Percentiles rank a stretch among this genome's conserved stretches.
These are phyloP conservation scores for Ophiocytium majus DNA, from an alignment of 352 stramenopile genomes.

Conservation along the genomic window DNA sequence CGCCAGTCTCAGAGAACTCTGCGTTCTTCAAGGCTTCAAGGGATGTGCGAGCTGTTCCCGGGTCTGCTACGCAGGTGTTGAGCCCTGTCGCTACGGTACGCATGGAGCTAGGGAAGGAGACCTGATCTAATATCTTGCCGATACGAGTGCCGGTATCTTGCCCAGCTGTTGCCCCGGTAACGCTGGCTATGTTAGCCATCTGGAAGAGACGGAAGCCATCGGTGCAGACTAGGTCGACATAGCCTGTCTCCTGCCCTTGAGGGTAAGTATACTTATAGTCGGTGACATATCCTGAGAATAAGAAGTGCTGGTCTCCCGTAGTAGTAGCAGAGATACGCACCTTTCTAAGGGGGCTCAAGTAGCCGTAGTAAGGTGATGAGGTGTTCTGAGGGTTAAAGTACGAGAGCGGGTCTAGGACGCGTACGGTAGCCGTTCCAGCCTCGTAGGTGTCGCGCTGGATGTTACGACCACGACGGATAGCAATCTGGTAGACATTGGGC, in stretches of 20 bases:
- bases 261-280: conserved; percentile 1
- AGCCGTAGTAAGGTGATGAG: background rate
- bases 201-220: conserved; percentile 9
- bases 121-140: conserved; percentile 13
- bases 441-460: conserved; percentile 6
- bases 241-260: background rate
- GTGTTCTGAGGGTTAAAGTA: conserved; percentile 17
- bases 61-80: background rate
- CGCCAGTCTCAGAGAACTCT: background rate
- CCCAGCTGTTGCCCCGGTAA: background rate
- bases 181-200: conserved; percentile 2
- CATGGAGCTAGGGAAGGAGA: conserved; percentile 9
- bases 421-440: background rate
- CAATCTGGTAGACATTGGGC: background rate
- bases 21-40: background rate
- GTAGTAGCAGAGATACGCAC: background rate
- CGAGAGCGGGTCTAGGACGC: background rate
- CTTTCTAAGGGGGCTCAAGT: background rate
- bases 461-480: background rate
- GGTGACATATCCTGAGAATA: conserved; percentile 11
- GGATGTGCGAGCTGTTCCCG: conserved; percentile 9
- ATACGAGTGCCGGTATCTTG: conserved; percentile 3
- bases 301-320: background rate
- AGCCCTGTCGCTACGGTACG: background rate
- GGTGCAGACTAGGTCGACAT: conserved; percentile 3